Evolutionary conservation across 2,329 filamentous ascomycete species (phyloP).

Genomic region (Tolypocladium inflatum): DNA sequence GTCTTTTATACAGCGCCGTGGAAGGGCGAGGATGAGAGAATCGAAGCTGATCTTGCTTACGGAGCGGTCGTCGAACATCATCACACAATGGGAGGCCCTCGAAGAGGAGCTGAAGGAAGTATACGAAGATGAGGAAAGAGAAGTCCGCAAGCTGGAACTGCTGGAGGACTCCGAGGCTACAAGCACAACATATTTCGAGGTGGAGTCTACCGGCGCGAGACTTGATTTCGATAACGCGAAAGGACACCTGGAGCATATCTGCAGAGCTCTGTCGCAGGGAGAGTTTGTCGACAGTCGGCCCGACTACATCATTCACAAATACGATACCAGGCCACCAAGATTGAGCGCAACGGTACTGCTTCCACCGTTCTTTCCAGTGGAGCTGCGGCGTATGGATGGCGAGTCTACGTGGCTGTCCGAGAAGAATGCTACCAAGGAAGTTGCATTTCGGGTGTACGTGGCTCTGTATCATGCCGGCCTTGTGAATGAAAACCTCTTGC

Average conservation of each 20-base stretch:
- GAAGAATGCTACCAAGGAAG: conserved; percentile 66
- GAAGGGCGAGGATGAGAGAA: conserved; percentile 38
- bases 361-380: conserved; percentile 56
- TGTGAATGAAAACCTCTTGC: conserved; percentile 70
- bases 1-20: conserved; percentile 49
- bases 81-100: conserved; percentile 51
- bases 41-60: conserved; percentile 42
- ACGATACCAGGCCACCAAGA: conserved; percentile 14
- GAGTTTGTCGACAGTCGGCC: conserved; percentile 58
- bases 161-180: conserved; percentile 34
- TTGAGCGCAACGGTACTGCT: conserved; percentile 56
- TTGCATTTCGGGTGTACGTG: conserved; percentile 71
- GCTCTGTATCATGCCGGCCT: conserved; percentile 60
- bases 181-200: conserved; percentile 17
- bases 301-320: conserved; percentile 51
- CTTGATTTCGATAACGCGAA: conserved; percentile 67
- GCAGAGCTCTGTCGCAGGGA: conserved; percentile 45
- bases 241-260: conserved; percentile 76
- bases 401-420: conserved; percentile 56
- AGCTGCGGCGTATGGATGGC: conserved; percentile 15
- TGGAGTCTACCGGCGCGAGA: conserved; percentile 44
- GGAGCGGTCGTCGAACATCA: conserved; percentile 15
- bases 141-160: conserved; percentile 31
- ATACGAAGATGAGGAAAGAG: conserved; percentile 56
- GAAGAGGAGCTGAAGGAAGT: conserved; percentile 64